Evolutionary conservation across 2,329 filamentous ascomycete genomes (phyloP).

Genomic region (Monilinia fructigena): DNA sequence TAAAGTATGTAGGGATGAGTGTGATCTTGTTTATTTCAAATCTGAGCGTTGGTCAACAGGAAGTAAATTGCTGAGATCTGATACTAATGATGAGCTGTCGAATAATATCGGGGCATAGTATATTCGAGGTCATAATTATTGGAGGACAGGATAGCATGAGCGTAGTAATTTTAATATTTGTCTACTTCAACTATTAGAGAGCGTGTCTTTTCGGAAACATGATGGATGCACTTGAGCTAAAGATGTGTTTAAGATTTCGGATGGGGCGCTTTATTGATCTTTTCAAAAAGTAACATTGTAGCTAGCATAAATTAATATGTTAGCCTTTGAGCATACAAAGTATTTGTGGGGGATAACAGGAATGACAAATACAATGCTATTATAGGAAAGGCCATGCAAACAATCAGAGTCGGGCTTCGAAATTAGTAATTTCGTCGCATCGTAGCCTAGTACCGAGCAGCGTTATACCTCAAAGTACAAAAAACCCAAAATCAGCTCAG

Average conservation of each 20-base stretch:
- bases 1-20: constrained; percentile 7
- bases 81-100: constrained; percentile 9
- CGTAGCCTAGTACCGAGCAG: background rate
- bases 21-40: constrained; percentile 3
- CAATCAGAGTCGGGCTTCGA: background rate
- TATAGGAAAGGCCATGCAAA: background rate
- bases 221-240: background rate
- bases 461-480: background rate
- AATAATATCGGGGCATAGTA: constrained; percentile 8
- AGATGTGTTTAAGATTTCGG: background rate
- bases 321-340: background rate
- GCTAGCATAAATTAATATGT: background rate
- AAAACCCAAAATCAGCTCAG: background rate
- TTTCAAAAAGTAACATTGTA: background rate
- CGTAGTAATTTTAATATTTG: background rate
- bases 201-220: background rate
- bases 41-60: background rate
- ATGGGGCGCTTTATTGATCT: background rate
- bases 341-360: background rate
- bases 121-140: constrained; percentile 7
- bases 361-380: background rate
- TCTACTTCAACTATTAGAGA: background rate
- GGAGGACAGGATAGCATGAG: background rate
- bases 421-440: background rate
- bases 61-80: background rate